Base-by-base conservation (phyloP, 208 protist genomes). In the Novymonas esmeraldas region DNA sequence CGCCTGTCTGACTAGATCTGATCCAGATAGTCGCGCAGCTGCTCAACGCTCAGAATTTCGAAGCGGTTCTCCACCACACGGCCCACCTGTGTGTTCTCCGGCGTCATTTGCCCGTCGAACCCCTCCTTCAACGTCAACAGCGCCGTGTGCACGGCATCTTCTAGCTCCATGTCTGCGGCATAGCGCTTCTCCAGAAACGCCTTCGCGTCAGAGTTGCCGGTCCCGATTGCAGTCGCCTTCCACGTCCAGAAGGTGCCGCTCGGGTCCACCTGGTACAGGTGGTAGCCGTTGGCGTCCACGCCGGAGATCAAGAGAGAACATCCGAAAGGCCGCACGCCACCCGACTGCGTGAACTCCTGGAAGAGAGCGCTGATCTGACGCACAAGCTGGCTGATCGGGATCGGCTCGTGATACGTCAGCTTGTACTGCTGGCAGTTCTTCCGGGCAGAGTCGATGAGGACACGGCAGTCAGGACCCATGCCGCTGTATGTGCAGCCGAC, bases 221-320 rank as follows among this genome's bases (percentile, higher is more conserved):
- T 98, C 28, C 99, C 99, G 75, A 99, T 99, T 0, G 99, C 98
- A 11, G 98, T 97, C 6, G 99, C 99, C 86, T 99, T 99, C 99
- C 99, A 99, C 6, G 97, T 93, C 76, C 89, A 99, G 82, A 99
- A 99, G 9, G 98, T 98, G 26, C 99, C 99, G 50, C 94, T 98
- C 29, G 99, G 99, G 79, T 99, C 99, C 2, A 99, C 82, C 70
- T 99, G 99, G 68, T 99, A 99, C 2, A 99, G 81, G 61, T 99
- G 97, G 54, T 98, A 93, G 11, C 96, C 98, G 29, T 87, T 90
- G 1, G 74, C 76, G 51, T 99, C 97, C 60, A 98, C 98, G 26
- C 99, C 99, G 28, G 97, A 92, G 18, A 99, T 89, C 2, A 99
- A 89, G 4, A 99, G 85, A n/a, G 98, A 99, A 49, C 99, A 98